These are phyloP conservation scores for Nicotiana paniculata DNA, from an alignment of 257 asterid species.

Conservation along the genomic window DNA sequence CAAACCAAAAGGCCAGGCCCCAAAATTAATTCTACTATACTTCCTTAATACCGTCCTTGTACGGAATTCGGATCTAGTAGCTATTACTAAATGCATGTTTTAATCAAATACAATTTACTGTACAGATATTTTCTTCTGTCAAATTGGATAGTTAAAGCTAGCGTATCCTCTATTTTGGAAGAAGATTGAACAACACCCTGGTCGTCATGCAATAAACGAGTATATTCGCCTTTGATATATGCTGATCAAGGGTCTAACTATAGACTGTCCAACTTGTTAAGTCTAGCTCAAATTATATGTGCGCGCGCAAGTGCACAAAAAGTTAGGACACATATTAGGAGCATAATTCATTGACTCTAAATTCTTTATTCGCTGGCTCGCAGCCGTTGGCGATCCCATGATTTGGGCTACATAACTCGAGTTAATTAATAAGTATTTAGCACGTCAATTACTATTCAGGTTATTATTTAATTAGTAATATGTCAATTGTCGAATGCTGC, in stretches of 20 bases:
- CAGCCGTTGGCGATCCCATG: not conserved
- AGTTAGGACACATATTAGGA: too few relatives aligned
- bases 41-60: not conserved
- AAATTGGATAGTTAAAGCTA: not conserved
- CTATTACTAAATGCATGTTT: not conserved
- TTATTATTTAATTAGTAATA: not conserved
- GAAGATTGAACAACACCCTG: not conserved
- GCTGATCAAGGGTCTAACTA: not conserved
- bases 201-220: not conserved
- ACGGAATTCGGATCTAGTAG: not conserved
- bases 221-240: not conserved
- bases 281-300: too few relatives aligned
- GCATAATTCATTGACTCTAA: too few relatives aligned
- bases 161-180: not conserved
- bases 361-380: too few relatives aligned
- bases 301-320: too few relatives aligned
- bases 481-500: not conserved
- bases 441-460: not conserved
- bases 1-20: not conserved
- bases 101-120: not conserved
- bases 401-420: not conserved
- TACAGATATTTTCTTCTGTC: not conserved
- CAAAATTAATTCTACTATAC: not conserved
- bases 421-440: not conserved
- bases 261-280: too few relatives aligned